These are phyloP conservation scores for Mycena sanguinolenta DNA, from an alignment of 768 basidiomycete species.

Conservation along the genomic window DNA sequence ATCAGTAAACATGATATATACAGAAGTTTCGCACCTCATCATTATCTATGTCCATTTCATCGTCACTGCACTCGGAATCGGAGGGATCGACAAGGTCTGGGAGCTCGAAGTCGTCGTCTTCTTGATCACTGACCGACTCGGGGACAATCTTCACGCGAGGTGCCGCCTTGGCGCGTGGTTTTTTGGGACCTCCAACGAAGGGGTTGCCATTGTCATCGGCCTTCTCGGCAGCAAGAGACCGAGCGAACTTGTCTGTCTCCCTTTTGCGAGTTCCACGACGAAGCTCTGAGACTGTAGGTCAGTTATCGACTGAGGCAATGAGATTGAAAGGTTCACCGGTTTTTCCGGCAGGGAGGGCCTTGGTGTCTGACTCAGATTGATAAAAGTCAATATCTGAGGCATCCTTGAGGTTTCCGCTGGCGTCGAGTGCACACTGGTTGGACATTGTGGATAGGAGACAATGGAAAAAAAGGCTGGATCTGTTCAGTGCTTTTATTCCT, in stretches of 20 bases:
- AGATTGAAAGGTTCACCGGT: no score
- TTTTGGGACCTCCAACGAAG: background rate
- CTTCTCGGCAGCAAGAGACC: constrained; percentile 12
- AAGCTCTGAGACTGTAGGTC: no score
- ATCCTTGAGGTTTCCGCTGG: no score
- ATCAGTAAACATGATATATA: background rate
- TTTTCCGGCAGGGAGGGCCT: no score
- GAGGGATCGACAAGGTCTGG: background rate
- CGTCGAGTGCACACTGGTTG: no score
- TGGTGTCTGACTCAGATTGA: no score
- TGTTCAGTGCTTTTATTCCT: no score
- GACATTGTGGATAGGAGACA: no score
- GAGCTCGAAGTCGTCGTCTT: constrained; percentile 4
- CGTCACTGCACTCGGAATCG: background rate
- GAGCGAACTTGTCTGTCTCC: constrained; percentile 8
- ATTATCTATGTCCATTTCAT: constrained; percentile 1
- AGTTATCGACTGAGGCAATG: no score
- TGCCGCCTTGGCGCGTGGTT: background rate
- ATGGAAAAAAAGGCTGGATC: no score
- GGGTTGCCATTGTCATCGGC: constrained; percentile 6
- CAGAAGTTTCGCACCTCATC: background rate
- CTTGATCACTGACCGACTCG: constrained; percentile 1
- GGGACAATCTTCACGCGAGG: constrained; percentile 2
- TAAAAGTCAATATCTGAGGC: no score
- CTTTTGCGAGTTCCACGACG: no score